Evolutionary conservation across 2,329 filamentous ascomycete genomes (phyloP).

Genomic region (Colletotrichum cuscutae): DNA sequence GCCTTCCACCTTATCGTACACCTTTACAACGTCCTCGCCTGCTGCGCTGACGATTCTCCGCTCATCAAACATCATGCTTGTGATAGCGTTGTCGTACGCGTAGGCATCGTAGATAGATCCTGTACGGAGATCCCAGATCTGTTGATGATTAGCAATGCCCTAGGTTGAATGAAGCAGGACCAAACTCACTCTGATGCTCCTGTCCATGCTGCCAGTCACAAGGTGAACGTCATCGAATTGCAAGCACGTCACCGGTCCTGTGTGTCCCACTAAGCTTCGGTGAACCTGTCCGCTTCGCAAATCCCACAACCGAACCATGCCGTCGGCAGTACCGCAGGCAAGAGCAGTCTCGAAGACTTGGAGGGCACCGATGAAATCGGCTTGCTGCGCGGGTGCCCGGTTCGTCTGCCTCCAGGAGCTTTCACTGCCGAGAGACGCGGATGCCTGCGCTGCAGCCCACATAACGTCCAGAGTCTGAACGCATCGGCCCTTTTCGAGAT

Average conservation of each 20-base stretch:
- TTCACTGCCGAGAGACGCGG: conserved; percentile 72
- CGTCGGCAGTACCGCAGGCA: conserved; percentile 95
- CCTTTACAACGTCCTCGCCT: conserved; percentile 93
- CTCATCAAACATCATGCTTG: conserved; percentile 96
- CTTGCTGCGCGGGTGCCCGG: conserved; percentile 72
- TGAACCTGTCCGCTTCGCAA: conserved; percentile 96
- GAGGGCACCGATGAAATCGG: conserved; percentile 93
- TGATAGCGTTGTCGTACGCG: conserved; percentile 91
- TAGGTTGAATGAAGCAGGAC: background rate
- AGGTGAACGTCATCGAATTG: conserved; percentile 97
- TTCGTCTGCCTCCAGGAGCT: conserved; percentile 78
- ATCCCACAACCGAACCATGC: conserved; percentile 98
- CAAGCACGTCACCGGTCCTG: conserved; percentile 90
- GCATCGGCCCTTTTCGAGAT: conserved; percentile 95
- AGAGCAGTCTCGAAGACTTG: conserved; percentile 97
- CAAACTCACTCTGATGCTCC: conserved; percentile 87
- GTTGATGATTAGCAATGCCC: conserved; percentile 14
- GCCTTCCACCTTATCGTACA: conserved; percentile 97
- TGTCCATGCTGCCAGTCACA: conserved; percentile 90
- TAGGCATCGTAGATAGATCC: conserved; percentile 96
- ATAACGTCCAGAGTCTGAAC: conserved; percentile 97
- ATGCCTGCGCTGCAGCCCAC: conserved; percentile 95
- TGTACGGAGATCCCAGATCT: conserved; percentile 99
- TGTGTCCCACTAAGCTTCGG: conserved; percentile 93
- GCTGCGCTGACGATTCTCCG: conserved; percentile 91